phyloP scores from a whole-genome alignment of 2,329 filamentous ascomycete species.

The Microascus cirrosus region DNA sequence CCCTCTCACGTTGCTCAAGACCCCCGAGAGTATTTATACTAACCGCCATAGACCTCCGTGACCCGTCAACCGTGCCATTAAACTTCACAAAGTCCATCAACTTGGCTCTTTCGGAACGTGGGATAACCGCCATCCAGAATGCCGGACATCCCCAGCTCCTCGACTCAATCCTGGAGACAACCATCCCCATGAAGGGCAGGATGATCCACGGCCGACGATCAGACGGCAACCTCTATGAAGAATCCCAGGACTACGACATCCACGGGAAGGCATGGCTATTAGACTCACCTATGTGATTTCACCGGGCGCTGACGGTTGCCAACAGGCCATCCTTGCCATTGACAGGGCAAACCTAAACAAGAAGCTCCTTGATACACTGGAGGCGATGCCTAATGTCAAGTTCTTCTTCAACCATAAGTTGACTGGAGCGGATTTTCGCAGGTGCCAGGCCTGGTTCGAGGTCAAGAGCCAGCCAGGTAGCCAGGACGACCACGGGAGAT shows the following conservation, averaged over 20 bases:
- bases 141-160: constrained; percentile 58
- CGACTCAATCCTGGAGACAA: constrained; percentile 61
- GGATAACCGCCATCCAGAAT: constrained; percentile 75
- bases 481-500: constrained; percentile 19
- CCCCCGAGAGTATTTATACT: not conserved
- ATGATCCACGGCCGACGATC: constrained; percentile 78
- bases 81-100: constrained; percentile 99
- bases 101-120: constrained; percentile 83
- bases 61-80: constrained; percentile 69
- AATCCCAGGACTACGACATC: constrained; percentile 83
- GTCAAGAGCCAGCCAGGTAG: constrained; percentile 17
- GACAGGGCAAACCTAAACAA: constrained; percentile 80
- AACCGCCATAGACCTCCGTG: constrained; percentile 60
- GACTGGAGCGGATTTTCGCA: constrained; percentile 74
- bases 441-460: constrained; percentile 82
- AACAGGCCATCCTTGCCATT: constrained; percentile 70
- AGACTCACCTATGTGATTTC: constrained; percentile 33
- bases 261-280: constrained; percentile 61
- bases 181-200: constrained; percentile 87
- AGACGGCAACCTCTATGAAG: constrained; percentile 59
- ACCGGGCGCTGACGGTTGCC: not conserved
- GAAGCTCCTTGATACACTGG: constrained; percentile 71
- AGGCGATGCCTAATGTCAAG: constrained; percentile 76
- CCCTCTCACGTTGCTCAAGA: constrained; percentile 3
- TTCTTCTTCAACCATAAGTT: constrained; percentile 92